Conservation (phyloP, 2,329 filamentous ascomycete genomes). For the Orbilia blumenaviensis region DNA sequence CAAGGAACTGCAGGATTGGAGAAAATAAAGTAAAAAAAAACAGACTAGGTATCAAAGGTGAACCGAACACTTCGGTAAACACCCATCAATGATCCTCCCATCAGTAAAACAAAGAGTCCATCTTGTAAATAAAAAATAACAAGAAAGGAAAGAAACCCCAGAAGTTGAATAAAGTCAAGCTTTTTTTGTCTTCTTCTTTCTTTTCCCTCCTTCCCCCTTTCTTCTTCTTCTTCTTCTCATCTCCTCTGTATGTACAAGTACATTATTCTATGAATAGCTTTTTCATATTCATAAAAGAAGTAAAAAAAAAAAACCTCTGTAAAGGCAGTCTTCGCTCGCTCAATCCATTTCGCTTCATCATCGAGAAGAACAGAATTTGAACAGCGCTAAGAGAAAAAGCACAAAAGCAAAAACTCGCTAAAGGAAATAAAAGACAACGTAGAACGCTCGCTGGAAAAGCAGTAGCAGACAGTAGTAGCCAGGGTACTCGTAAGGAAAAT, state of each 20-base stretch:
- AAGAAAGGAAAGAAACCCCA: too few species aligned
- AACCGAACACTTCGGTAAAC: slow-evolving; percentile 7
- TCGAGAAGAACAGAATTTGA: slow-evolving; percentile 11
- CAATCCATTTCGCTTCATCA: slow-evolving; percentile 13
- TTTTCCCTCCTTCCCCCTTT: not conserved
- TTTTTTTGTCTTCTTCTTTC: not conserved
- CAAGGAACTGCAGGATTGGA: too few species aligned
- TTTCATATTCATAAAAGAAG: slow-evolving; percentile 7
- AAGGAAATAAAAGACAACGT: not conserved
- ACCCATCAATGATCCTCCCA: not conserved
- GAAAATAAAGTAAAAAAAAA: not conserved
- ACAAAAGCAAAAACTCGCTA: slow-evolving; percentile 4
- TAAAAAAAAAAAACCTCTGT: not conserved
- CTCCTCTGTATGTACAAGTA: slow-evolving; percentile 11
- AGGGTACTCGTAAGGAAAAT: slow-evolving; percentile 12
- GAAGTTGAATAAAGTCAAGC: not conserved
- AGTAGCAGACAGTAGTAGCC: slow-evolving; percentile 1
- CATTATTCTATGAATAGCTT: slow-evolving; percentile 5
- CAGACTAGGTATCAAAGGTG: not conserved
- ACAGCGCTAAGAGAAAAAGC: not conserved
- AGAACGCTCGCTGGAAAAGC: slow-evolving; percentile 5
- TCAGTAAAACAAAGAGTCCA: not conserved
- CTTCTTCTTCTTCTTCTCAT: not conserved
- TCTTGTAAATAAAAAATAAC: slow-evolving; percentile 6
- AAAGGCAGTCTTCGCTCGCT: slow-evolving; percentile 2